phyloP scores from a whole-genome alignment of 2,329 filamentous ascomycete species.

The Aspergillus sp. region DNA sequence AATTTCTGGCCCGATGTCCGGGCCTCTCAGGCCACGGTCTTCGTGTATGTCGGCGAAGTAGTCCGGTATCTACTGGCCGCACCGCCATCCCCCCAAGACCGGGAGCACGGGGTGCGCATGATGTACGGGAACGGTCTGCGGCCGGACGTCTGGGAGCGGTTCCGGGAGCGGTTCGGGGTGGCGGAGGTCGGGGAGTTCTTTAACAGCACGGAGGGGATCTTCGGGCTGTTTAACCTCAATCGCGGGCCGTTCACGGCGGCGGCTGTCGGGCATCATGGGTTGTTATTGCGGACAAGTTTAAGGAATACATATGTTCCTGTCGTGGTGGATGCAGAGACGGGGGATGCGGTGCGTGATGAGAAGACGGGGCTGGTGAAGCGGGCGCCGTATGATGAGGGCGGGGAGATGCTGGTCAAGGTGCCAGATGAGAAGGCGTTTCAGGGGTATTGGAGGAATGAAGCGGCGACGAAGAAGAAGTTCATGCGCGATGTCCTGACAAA shows the following conservation, averaged over 20 bases:
- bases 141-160: constrained; percentile 53
- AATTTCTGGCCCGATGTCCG: constrained; percentile 73
- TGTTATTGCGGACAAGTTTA: constrained; percentile 57
- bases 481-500: constrained; percentile 65
- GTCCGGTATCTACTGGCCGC: constrained; percentile 71
- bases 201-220: constrained; percentile 73
- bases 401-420: constrained; percentile 72
- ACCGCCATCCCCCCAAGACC: constrained; percentile 53
- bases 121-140: constrained; percentile 54
- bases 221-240: constrained; percentile 62
- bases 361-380: constrained; percentile 68
- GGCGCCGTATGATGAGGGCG: constrained; percentile 66
- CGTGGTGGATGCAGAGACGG: constrained; percentile 67
- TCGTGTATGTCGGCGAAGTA: constrained; percentile 78
- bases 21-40: constrained; percentile 67
- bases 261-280: constrained; percentile 71
- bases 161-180: constrained; percentile 56
- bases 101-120: constrained; percentile 47
- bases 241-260: constrained; percentile 64
- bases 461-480: constrained; percentile 68
- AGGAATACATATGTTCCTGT: constrained; percentile 65
- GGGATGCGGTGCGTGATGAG: constrained; percentile 66
- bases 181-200: constrained; percentile 71
- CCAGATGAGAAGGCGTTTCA: constrained; percentile 61
- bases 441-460: constrained; percentile 69